phyloP scores from a whole-genome alignment of 1,284 basidiomycete species.

The Fomes fomentarius region DNA sequence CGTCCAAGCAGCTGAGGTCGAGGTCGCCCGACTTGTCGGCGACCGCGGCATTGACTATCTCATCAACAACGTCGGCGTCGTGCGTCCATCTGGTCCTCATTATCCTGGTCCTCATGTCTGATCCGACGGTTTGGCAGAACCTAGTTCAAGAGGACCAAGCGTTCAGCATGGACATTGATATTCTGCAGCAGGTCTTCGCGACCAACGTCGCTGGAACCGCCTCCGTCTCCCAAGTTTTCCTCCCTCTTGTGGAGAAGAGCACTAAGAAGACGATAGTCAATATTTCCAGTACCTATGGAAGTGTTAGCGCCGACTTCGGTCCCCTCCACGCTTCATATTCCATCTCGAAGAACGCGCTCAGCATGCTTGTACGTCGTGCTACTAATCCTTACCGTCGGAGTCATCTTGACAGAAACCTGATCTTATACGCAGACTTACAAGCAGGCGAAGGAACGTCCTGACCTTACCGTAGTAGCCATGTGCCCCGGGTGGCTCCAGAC shows the following conservation, averaged over 20 bases:
- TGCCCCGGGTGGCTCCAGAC: constrained; percentile 8
- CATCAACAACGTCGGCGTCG: constrained; percentile 42
- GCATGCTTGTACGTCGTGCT: constrained; percentile 33
- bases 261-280: constrained; percentile 39
- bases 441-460: constrained; percentile 3
- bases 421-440: constrained; percentile 33
- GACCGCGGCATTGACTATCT: constrained; percentile 40
- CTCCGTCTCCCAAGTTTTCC: constrained; percentile 33
- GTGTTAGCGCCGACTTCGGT: constrained; percentile 31
- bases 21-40: constrained; percentile 31
- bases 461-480: neutral
- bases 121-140: neutral
- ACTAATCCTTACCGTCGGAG: neutral
- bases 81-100: constrained; percentile 14
- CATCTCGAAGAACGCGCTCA: constrained; percentile 33
- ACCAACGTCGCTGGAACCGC: constrained; percentile 40
- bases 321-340: constrained; percentile 28
- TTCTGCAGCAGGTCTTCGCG: constrained; percentile 25
- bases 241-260: constrained; percentile 36
- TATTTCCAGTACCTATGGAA: constrained; percentile 35
- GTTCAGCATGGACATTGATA: constrained; percentile 27
- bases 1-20: constrained; percentile 30
- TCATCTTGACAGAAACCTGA: neutral
- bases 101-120: neutral
- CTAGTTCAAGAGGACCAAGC: constrained; percentile 23